phyloP scores from a whole-genome alignment of 495 filamentous ascomycete species.

The Oleoguttula mirabilis region DNA sequence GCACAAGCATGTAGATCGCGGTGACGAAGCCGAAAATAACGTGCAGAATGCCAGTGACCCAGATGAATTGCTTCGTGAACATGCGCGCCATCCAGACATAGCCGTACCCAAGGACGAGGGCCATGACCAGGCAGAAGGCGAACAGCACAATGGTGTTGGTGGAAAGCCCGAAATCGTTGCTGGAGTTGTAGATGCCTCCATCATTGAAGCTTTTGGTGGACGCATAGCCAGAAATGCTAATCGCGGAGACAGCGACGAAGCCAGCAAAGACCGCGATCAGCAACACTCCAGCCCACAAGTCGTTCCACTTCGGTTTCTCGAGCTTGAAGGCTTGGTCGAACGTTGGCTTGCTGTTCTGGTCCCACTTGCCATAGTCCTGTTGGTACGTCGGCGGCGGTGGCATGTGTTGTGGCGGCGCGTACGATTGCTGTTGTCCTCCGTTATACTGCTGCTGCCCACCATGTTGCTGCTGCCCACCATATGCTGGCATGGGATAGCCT shows the following conservation, averaged over 20 bases:
- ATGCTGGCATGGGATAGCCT: constrained; percentile 8
- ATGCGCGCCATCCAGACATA: constrained; percentile 67
- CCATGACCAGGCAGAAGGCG: constrained; percentile 57
- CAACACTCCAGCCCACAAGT: constrained; percentile 74
- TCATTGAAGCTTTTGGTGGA: constrained; percentile 54
- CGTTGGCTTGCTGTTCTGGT: constrained; percentile 36
- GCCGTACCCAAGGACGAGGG: constrained; percentile 57
- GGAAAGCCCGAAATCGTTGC: constrained; percentile 54
- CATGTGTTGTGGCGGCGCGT: constrained; percentile 8
- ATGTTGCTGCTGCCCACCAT: not conserved
- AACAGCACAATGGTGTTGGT: constrained; percentile 84
- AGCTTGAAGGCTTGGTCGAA: constrained; percentile 75
- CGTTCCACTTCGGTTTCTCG: constrained; percentile 74
- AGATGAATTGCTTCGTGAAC: constrained; percentile 52
- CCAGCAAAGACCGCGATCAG: constrained; percentile 63
- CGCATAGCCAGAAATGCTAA: constrained; percentile 66
- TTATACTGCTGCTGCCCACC: not conserved
- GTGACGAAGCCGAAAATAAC: constrained; percentile 56
- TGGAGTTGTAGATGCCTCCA: constrained; percentile 57
- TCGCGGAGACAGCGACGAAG: constrained; percentile 63
- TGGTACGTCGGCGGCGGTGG: constrained; percentile 13
- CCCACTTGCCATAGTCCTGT: constrained; percentile 6
- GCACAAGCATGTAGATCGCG: constrained; percentile 52
- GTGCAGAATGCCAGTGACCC: constrained; percentile 55
- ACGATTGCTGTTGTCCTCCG: constrained; percentile 2